These are phyloP conservation scores for Biscogniauxia sp. DNA, from an alignment of 2,329 filamentous ascomycete genomes.

Conservation along the genomic window DNA sequence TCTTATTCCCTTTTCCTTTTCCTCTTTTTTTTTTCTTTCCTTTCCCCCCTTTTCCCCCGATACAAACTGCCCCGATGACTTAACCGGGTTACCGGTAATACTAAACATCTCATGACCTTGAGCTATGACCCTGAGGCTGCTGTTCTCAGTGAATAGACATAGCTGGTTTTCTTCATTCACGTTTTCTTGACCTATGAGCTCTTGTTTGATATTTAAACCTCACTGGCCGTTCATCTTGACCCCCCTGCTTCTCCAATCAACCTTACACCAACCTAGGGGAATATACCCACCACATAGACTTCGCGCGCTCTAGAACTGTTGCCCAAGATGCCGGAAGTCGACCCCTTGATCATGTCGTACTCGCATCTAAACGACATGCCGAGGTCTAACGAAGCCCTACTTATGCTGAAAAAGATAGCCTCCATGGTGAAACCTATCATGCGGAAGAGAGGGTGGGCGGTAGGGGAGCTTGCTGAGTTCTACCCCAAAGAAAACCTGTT, in stretches of 20 bases:
- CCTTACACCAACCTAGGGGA: background rate
- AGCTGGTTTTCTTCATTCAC: background rate
- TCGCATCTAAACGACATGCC: conserved; percentile 48
- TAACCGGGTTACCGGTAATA: background rate
- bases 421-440: conserved; percentile 94
- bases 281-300: background rate
- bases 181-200: background rate
- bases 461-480: conserved; percentile 80
- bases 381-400: conserved; percentile 49
- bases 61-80: background rate
- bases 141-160: background rate
- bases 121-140: background rate
- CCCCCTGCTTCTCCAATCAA: too few relatives aligned
- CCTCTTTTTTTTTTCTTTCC: too few relatives aligned
- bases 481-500: conserved; percentile 75
- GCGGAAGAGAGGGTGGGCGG: conserved; percentile 79
- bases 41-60: too few relatives aligned
- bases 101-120: background rate
- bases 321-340: conserved; percentile 40
- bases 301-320: background rate
- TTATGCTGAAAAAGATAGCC: conserved; percentile 73
- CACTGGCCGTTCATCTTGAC: background rate
- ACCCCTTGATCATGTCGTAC: conserved; percentile 47
- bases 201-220: background rate
- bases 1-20: too few relatives aligned